Evolutionary conservation across 257 asterid species (phyloP).

Genomic region (Leptodermis oblonga): DNA sequence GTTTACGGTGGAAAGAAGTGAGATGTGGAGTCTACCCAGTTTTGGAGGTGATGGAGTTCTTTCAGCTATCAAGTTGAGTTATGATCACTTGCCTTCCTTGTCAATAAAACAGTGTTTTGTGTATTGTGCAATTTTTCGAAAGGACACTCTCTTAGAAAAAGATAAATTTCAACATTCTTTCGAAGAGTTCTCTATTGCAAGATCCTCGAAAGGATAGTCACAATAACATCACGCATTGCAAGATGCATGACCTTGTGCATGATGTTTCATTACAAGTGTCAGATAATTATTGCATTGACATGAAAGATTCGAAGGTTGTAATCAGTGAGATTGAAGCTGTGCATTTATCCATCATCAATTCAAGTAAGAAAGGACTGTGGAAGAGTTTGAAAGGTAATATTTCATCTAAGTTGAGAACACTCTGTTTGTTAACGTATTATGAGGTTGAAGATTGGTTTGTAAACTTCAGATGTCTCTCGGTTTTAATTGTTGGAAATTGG

Average conservation of each 20-base stretch:
- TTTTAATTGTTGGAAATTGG: conserved; percentile 1
- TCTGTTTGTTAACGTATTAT: neutral
- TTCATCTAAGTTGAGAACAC: conserved; percentile 7
- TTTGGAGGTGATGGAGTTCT: neutral
- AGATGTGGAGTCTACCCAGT: neutral
- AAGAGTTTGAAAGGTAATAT: neutral
- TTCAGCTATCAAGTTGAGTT: conserved; percentile 20
- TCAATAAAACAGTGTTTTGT: conserved; percentile 25
- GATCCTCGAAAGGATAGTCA: neutral
- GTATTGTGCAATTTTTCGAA: conserved; percentile 24
- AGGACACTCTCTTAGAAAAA: conserved; percentile 18
- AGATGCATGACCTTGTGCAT: conserved; percentile 39
- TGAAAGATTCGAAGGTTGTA: neutral
- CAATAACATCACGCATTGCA: conserved; percentile 3
- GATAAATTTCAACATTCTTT: conserved; percentile 10
- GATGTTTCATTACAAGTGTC: conserved; percentile 17
- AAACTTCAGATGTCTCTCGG: conserved; percentile 3
- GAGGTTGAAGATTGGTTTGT: neutral
- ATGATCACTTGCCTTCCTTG: conserved; percentile 17
- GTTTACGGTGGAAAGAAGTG: conserved; percentile 9
- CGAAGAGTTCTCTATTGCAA: conserved; percentile 23
- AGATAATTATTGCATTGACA: neutral
- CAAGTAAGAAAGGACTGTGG: neutral
- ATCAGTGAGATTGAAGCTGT: neutral
- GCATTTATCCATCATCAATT: neutral